Percentiles rank a stretch among this genome's conserved stretches.
phyloP scores from a whole-genome alignment of 139 green algal species.

The Micractinium conductrix region DNA sequence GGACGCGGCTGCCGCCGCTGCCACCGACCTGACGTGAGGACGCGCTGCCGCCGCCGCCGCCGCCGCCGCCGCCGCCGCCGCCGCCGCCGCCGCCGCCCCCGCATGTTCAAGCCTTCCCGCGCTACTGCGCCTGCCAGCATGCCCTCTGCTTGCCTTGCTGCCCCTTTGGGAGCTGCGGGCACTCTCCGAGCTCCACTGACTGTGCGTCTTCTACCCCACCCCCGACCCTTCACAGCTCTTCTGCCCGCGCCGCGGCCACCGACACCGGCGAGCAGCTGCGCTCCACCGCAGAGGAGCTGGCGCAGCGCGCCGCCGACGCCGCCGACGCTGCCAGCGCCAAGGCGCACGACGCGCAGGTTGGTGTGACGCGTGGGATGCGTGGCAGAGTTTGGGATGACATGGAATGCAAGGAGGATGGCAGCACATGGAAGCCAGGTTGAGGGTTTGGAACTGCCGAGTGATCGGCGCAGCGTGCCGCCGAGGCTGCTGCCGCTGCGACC shows the following conservation, averaged over 20 bases:
- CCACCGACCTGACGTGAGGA: background rate
- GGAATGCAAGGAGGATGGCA: too few relatives aligned
- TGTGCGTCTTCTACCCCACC: background rate
- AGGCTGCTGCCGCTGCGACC: too few relatives aligned
- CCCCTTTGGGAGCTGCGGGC: too few relatives aligned
- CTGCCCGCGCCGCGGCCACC: background rate
- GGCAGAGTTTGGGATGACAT: too few relatives aligned
- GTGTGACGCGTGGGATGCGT: too few relatives aligned
- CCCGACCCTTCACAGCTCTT: background rate
- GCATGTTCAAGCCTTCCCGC: background rate
- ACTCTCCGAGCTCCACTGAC: too few relatives aligned
- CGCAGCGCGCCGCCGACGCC: background rate
- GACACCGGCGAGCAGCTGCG: background rate
- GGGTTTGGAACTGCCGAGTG: too few relatives aligned
- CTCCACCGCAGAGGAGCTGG: background rate
- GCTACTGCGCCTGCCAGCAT: too few relatives aligned
- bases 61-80: background rate
- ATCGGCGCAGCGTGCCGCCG: too few relatives aligned
- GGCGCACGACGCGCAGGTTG: slow-evolving; percentile 1
- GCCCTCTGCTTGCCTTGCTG: too few relatives aligned
- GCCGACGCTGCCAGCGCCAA: background rate
- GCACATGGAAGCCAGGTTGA: too few relatives aligned
- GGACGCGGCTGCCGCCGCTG: background rate
- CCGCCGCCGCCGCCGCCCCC: background rate
- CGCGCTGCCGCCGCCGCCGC: background rate